Conservation (phyloP, 2,329 filamentous ascomycete species). For the Aspergillus sp. region DNA sequence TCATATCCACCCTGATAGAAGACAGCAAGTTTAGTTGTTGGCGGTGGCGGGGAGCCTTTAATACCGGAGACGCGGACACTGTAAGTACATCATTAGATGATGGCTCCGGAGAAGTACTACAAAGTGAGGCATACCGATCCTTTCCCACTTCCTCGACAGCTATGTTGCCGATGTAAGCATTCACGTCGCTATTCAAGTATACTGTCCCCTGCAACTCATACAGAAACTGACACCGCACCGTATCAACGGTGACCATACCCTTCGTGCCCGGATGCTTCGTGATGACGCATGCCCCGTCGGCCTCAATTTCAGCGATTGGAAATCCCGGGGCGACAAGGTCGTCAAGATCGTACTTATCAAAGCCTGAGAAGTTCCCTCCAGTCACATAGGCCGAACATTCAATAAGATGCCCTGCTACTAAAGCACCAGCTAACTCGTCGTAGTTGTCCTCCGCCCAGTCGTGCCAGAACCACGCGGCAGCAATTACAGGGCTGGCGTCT, state of each 20-base stretch:
- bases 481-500: constrained; percentile 56
- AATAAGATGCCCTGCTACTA: constrained; percentile 56
- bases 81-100: constrained; percentile 10
- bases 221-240: constrained; percentile 49
- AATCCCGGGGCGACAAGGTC: constrained; percentile 46
- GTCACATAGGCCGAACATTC: constrained; percentile 57
- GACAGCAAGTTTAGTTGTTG: constrained; percentile 54
- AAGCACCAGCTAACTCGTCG: constrained; percentile 51
- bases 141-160: constrained; percentile 36
- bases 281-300: constrained; percentile 48
- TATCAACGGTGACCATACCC: constrained; percentile 42
- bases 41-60: constrained; percentile 46
- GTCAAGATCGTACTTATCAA: constrained; percentile 41
- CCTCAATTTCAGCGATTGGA: constrained; percentile 51
- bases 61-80: constrained; percentile 45
- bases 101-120: background rate
- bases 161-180: constrained; percentile 41
- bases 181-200: constrained; percentile 51
- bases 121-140: constrained; percentile 23
- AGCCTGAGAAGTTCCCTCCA: constrained; percentile 56
- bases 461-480: constrained; percentile 58
- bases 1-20: constrained; percentile 53
- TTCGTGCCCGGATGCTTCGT: constrained; percentile 50
- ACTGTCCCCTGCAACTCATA: constrained; percentile 52
- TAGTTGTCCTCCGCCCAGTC: constrained; percentile 51